A percentile compares a stretch with the other conserved stretches of the same genome.
Conservation (phyloP, 345 rosid genomes). For the Noccaea bulbosa region DNA sequence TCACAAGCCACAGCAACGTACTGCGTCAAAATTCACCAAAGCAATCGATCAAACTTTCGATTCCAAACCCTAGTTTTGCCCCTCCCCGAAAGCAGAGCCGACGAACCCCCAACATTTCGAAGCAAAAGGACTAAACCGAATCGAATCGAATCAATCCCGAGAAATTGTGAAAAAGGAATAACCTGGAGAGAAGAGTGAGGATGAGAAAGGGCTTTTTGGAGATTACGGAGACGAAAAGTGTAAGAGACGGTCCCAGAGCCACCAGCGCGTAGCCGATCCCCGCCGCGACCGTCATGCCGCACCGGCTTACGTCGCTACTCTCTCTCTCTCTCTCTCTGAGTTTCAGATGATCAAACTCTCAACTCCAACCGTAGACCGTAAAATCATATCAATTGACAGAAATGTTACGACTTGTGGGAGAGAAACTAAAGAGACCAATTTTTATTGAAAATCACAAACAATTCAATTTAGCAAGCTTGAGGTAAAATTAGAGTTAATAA, state of each 20-base stretch:
- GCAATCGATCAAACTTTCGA: slow-evolving; percentile 17
- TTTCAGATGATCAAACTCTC: slow-evolving; percentile 25
- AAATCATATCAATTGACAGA: slow-evolving; percentile 1
- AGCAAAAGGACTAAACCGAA: background rate
- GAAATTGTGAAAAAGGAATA: slow-evolving; percentile 12
- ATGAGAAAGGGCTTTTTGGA: slow-evolving; percentile 92
- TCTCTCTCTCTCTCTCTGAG: background rate
- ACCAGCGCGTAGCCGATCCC: slow-evolving; percentile 91
- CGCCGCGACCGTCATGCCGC: slow-evolving; percentile 75
- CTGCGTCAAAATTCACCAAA: slow-evolving; percentile 49
- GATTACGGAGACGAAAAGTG: slow-evolving; percentile 85
- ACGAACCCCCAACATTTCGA: slow-evolving; percentile 2
- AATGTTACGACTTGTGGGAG: no score
- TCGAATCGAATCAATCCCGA: background rate
- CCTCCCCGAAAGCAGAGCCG: background rate
- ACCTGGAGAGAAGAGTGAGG: slow-evolving; percentile 97
- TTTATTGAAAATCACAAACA: no score
- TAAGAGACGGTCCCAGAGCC: slow-evolving; percentile 88
- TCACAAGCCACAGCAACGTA: slow-evolving; percentile 89
- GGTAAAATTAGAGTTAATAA: no score
- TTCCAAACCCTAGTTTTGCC: slow-evolving; percentile 30
- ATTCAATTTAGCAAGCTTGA: no score
- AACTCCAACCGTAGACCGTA: slow-evolving; percentile 6
- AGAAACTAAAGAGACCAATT: no score
- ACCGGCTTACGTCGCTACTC: slow-evolving; percentile 14